phyloP scores from a whole-genome alignment of 257 asterid species.

The Solanum pinnatisectum region DNA sequence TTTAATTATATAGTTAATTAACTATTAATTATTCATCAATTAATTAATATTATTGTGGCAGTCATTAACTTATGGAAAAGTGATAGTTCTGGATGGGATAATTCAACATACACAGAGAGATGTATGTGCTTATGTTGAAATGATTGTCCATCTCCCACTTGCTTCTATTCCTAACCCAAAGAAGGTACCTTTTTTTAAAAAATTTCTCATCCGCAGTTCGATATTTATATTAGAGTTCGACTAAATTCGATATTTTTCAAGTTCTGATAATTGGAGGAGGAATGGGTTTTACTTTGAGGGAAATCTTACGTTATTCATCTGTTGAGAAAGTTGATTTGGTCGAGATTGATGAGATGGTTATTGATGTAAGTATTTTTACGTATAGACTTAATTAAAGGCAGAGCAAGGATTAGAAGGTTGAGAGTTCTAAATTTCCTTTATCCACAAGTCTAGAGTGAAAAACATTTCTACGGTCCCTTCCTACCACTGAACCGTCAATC shows the following conservation, averaged over 20 bases:
- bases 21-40: no score
- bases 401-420: no score
- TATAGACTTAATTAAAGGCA: no score
- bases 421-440: no score
- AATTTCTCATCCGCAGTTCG: no score
- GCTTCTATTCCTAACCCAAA: not conserved
- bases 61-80: constrained; percentile 4
- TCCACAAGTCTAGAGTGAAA: no score
- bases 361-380: no score
- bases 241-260: not conserved
- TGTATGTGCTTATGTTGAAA: not conserved
- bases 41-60: not conserved
- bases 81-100: not conserved
- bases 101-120: constrained; percentile 3
- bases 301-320: not conserved
- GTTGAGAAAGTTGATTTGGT: not conserved
- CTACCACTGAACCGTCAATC: no score
- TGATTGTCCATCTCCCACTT: constrained; percentile 10
- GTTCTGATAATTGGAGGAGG: constrained; percentile 7
- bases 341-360: not conserved
- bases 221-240: no score
- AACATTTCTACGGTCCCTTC: no score
- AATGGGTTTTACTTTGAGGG: not conserved
- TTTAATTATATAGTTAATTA: no score
- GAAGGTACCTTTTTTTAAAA: not conserved